phyloP scores from a whole-genome alignment of 2,329 filamentous ascomycete species.

The Corynespora cassiicola region DNA sequence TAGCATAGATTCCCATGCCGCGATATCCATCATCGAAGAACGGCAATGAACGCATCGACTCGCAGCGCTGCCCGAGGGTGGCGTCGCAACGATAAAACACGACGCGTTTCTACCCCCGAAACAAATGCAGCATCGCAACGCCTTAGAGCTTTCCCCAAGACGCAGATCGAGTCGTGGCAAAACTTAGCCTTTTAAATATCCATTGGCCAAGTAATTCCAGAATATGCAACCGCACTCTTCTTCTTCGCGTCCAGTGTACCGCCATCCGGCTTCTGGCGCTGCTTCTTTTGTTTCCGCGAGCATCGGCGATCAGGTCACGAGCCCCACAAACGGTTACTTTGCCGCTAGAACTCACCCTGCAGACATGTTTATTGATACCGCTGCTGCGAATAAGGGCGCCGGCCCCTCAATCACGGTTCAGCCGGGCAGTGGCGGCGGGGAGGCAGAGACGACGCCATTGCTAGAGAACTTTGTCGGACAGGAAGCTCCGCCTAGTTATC shows the following conservation, averaged over 20 bases:
- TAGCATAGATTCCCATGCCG: too few species aligned
- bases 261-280: slow-evolving; percentile 3
- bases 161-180: slow-evolving; percentile 16
- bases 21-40: too few species aligned
- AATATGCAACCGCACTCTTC: slow-evolving; percentile 5
- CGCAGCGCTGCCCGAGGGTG: too few species aligned
- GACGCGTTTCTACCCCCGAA: slow-evolving; percentile 32
- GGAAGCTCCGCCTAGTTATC: slow-evolving; percentile 34
- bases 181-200: neutral
- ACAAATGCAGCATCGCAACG: slow-evolving; percentile 24
- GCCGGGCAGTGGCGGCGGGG: slow-evolving; percentile 17
- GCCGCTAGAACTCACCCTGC: neutral
- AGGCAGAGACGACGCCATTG: slow-evolving; percentile 27
- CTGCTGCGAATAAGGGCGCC: slow-evolving; percentile 32
- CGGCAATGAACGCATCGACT: too few species aligned
- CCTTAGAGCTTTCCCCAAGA: slow-evolving; percentile 4
- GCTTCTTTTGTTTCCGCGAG: slow-evolving; percentile 3
- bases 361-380: slow-evolving; percentile 43
- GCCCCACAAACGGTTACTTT: neutral
- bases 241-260: slow-evolving; percentile 5
- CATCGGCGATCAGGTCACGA: neutral
- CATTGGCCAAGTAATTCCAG: too few species aligned
- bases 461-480: slow-evolving; percentile 32
- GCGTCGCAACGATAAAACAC: slow-evolving; percentile 31
- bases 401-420: slow-evolving; percentile 22